Conservation (phyloP, 805 yeast genomes). For the Cyberlindnera subsufficiens region DNA sequence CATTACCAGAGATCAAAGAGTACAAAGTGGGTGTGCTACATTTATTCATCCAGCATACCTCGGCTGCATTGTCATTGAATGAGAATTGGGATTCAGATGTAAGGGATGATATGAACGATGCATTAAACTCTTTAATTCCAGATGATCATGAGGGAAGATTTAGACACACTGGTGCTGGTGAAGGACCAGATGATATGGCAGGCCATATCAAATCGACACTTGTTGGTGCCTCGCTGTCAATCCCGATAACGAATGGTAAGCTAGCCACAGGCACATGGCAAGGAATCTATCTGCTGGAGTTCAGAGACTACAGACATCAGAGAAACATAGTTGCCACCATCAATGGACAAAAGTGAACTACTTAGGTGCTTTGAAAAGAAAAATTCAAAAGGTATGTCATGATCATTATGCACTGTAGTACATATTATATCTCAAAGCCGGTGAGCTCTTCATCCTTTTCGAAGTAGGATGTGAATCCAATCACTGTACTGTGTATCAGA, state of each 20-base stretch:
- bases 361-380: too few relatives aligned
- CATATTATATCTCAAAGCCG: constrained; percentile 16
- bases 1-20: constrained; percentile 53
- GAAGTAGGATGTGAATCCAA: constrained; percentile 64
- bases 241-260: constrained; percentile 66
- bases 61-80: constrained; percentile 70
- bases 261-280: constrained; percentile 82
- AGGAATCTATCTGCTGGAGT: constrained; percentile 73
- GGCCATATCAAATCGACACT: constrained; percentile 64
- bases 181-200: constrained; percentile 83
- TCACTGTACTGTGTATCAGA: constrained; percentile 65
- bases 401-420: not conserved
- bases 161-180: constrained; percentile 41
- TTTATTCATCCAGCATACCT: constrained; percentile 71
- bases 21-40: constrained; percentile 60
- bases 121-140: constrained; percentile 62
- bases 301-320: constrained; percentile 57
- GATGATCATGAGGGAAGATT: constrained; percentile 37
- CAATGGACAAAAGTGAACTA: constrained; percentile 38
- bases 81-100: constrained; percentile 83
- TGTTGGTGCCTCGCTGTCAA: constrained; percentile 57
- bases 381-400: not conserved
- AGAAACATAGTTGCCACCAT: constrained; percentile 69
- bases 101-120: constrained; percentile 57
- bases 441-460: constrained; percentile 35